These are phyloP conservation scores for Hymenoscyphus infarciens DNA, from an alignment of 2,329 filamentous ascomycete species.

Conservation along the genomic window DNA sequence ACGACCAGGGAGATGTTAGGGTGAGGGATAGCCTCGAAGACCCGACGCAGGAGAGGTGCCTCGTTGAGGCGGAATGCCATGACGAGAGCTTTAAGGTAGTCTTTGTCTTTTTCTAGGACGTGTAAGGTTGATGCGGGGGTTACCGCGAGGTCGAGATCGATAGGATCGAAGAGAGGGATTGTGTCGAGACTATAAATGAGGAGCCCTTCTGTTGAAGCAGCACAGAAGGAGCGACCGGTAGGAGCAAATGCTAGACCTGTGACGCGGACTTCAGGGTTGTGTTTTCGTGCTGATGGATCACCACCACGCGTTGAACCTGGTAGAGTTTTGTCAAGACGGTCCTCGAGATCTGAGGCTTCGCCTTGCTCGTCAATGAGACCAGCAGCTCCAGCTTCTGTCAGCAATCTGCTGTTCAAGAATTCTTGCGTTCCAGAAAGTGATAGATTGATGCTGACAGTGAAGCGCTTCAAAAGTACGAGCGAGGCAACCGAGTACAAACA, in stretches of 20 bases:
- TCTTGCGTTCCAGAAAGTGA: slow-evolving; percentile 95
- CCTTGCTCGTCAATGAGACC: slow-evolving; percentile 84
- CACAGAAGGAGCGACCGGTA: slow-evolving; percentile 86
- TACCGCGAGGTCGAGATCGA: slow-evolving; percentile 91
- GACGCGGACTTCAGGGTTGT: slow-evolving; percentile 78
- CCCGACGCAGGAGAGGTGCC: slow-evolving; percentile 71
- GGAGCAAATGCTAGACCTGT: slow-evolving; percentile 83
- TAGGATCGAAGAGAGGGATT: slow-evolving; percentile 84
- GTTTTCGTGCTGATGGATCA: slow-evolving; percentile 75
- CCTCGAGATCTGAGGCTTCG: slow-evolving; percentile 84
- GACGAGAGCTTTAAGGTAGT: slow-evolving; percentile 87
- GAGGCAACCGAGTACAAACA: slow-evolving; percentile 94
- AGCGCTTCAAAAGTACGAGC: slow-evolving; percentile 89
- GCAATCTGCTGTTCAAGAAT: slow-evolving; percentile 85
- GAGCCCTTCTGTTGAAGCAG: slow-evolving; percentile 89
- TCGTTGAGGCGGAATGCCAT: slow-evolving; percentile 98
- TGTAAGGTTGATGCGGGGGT: slow-evolving; percentile 80
- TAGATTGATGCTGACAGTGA: slow-evolving; percentile 92
- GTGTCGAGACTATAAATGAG: slow-evolving; percentile 90
- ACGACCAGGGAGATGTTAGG: slow-evolving; percentile 74
- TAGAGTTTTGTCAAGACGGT: slow-evolving; percentile 72
- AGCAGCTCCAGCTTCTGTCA: slow-evolving; percentile 85
- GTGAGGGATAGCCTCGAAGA: slow-evolving; percentile 80
- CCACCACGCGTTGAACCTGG: slow-evolving; percentile 82
- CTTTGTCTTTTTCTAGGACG: slow-evolving; percentile 62